These are phyloP conservation scores for Ceratobasidium theobromae DNA, from an alignment of 1,284 basidiomycete species.

Conservation along the genomic window DNA sequence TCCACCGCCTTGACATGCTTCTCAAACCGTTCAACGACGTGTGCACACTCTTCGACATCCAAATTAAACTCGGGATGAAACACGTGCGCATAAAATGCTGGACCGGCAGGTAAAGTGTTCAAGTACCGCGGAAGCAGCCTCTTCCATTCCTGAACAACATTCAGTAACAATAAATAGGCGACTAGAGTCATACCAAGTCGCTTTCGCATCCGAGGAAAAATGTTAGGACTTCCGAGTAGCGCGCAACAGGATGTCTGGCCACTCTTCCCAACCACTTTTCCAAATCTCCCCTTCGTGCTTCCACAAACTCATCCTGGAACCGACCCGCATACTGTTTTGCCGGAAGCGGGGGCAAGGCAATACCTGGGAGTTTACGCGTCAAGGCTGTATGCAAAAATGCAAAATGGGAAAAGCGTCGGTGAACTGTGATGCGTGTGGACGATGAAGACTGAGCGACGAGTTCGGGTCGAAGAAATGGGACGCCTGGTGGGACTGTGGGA, in stretches of 20 bases:
- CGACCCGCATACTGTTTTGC: slow-evolving; percentile 80
- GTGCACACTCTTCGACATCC: slow-evolving; percentile 65
- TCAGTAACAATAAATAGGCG: background rate
- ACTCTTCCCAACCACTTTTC: slow-evolving; percentile 73
- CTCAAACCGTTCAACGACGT: slow-evolving; percentile 61
- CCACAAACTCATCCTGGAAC: slow-evolving; percentile 78
- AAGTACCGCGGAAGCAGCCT: slow-evolving; percentile 62
- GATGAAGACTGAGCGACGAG: no score
- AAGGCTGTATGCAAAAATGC: slow-evolving; percentile 72
- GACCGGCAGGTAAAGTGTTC: slow-evolving; percentile 56
- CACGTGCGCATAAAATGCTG: slow-evolving; percentile 73
- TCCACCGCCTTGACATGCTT: slow-evolving; percentile 64
- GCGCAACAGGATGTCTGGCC: slow-evolving; percentile 73
- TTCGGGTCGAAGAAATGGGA: no score
- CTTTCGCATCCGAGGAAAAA: slow-evolving; percentile 77
- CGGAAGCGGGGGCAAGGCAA: slow-evolving; percentile 77
- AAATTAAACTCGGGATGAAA: slow-evolving; percentile 84
- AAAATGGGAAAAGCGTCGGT: slow-evolving; percentile 83
- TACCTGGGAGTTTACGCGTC: slow-evolving; percentile 64
- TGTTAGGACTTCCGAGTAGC: slow-evolving; percentile 77
- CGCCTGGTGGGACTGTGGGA: no score
- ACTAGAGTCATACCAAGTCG: slow-evolving; percentile 55
- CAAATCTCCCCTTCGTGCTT: slow-evolving; percentile 75
- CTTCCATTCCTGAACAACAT: slow-evolving; percentile 70
- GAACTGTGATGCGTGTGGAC: slow-evolving; percentile 74